Conservation (phyloP, 768 basidiomycete species). For the Vararia minispora region DNA sequence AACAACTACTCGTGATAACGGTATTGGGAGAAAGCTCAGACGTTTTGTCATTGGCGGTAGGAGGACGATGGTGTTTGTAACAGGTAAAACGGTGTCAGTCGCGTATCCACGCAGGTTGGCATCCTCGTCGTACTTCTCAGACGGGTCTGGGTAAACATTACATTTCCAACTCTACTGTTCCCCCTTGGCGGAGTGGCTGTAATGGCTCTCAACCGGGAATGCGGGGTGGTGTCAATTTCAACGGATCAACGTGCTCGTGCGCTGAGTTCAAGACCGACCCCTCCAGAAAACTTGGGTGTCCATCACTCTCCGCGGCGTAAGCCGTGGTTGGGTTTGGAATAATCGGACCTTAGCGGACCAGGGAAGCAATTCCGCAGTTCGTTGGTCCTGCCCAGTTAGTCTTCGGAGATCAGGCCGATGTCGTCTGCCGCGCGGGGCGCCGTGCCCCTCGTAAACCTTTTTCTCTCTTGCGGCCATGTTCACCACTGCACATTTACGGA, state of each 20-base stretch:
- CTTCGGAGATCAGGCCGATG: conserved; percentile 77
- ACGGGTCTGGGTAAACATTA: too few relatives aligned
- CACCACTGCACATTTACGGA: too few relatives aligned
- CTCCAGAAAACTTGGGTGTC: conserved; percentile 91
- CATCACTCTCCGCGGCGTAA: conserved; percentile 57
- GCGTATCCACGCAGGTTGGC: too few relatives aligned
- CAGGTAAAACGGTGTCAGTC: too few relatives aligned
- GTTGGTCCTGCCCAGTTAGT: conserved; percentile 85
- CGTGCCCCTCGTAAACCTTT: conserved; percentile 77
- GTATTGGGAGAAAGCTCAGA: too few relatives aligned
- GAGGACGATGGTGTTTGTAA: too few relatives aligned
- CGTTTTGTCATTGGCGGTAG: too few relatives aligned
- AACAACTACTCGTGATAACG: too few relatives aligned
- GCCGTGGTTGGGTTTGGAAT: conserved; percentile 63
- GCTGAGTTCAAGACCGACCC: conserved; percentile 88
- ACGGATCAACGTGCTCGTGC: conserved; percentile 56
- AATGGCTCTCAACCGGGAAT: conserved; percentile 75
- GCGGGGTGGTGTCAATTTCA: conserved; percentile 49
- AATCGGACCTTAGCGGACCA: conserved; percentile 77
- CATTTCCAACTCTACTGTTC: too few relatives aligned
- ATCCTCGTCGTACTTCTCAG: too few relatives aligned
- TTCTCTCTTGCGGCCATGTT: too few relatives aligned
- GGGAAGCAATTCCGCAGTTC: conserved; percentile 92
- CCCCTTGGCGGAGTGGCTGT: conserved; percentile 78
- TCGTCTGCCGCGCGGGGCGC: conserved; percentile 74